Conservation (phyloP, 108 stramenopile genomes). For the Parietichytrium sp. region DNA sequence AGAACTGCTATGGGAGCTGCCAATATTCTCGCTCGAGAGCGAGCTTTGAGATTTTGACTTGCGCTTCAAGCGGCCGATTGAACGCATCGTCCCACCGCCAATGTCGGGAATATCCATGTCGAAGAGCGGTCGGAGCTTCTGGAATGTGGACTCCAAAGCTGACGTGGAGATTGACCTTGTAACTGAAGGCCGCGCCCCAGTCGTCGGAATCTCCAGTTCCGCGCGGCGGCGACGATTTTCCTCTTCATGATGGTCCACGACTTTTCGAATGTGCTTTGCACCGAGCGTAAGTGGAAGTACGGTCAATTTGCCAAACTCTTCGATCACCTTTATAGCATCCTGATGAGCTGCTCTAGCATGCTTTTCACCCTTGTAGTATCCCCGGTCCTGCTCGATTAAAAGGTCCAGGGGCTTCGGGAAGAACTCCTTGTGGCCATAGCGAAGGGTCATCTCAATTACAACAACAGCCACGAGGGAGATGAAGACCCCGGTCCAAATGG, state of each 20-base stretch:
- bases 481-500: not conserved
- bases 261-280: not conserved
- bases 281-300: not conserved
- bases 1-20: not conserved
- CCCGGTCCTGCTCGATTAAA: constrained; percentile 16
- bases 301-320: not conserved
- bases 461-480: not conserved
- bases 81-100: not conserved
- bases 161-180: not conserved
- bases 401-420: constrained; percentile 26
- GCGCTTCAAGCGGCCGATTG: not conserved
- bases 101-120: not conserved
- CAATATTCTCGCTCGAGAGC: too few species aligned
- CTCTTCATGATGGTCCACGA: not conserved
- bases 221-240: not conserved
- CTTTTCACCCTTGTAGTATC: constrained; percentile 5
- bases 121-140: not conserved
- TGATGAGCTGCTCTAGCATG: not conserved
- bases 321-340: constrained; percentile 11
- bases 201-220: not conserved
- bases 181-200: not conserved
- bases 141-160: not conserved
- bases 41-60: not conserved
- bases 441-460: not conserved
- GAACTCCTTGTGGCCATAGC: not conserved